phyloP scores from a whole-genome alignment of 2,329 filamentous ascomycete species.

The Trichoderma aggressivum region DNA sequence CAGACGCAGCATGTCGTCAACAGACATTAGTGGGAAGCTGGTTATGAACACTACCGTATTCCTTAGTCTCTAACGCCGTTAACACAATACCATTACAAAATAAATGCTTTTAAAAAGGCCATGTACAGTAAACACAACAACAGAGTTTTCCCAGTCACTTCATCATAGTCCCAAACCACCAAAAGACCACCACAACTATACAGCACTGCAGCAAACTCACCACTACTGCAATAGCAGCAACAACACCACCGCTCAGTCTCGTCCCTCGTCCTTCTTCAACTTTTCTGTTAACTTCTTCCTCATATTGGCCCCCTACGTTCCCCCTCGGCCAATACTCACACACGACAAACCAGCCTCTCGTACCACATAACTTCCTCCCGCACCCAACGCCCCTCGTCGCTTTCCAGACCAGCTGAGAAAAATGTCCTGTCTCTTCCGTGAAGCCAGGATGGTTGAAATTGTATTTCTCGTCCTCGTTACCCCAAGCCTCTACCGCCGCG shows the following conservation, averaged over 20 bases:
- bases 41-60: neutral
- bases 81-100: neutral
- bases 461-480: conserved; percentile 50
- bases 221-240: neutral
- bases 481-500: conserved; percentile 64
- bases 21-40: neutral
- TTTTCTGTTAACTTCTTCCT: conserved; percentile 31
- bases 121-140: neutral
- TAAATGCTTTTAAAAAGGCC: neutral
- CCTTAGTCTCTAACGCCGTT: neutral
- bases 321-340: conserved; percentile 69
- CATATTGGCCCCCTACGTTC: conserved; percentile 56
- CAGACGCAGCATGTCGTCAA: too few relatives aligned
- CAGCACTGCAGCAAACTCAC: conserved; percentile 3
- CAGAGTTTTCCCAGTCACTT: neutral
- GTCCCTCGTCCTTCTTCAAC: neutral
- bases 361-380: conserved; percentile 41
- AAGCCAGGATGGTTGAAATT: conserved; percentile 57
- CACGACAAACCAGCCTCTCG: conserved; percentile 60
- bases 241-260: neutral
- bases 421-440: conserved; percentile 61
- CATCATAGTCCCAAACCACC: neutral
- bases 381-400: conserved; percentile 59
- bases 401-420: conserved; percentile 72
- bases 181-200: neutral